Evolutionary conservation across 2,329 filamentous ascomycete genomes (phyloP).

Genomic region (Apiospora sp.): DNA sequence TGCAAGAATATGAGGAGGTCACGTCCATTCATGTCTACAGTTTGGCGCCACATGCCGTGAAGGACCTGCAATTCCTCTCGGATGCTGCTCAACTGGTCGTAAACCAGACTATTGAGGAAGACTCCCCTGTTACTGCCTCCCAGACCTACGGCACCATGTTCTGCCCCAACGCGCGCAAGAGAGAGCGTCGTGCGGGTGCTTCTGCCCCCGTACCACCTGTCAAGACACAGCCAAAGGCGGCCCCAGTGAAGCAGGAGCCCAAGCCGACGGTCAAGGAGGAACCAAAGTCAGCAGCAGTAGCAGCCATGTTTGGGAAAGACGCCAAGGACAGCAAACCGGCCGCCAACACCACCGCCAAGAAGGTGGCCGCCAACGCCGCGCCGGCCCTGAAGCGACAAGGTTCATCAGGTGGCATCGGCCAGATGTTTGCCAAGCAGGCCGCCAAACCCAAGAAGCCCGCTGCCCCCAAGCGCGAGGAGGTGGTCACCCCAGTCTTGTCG

Average conservation of each 20-base stretch:
- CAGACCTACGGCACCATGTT: conserved; percentile 76
- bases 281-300: conserved; percentile 34
- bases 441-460: conserved; percentile 43
- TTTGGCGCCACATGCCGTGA: conserved; percentile 73
- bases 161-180: conserved; percentile 71
- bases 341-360: conserved; percentile 50
- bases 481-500: conserved; percentile 38
- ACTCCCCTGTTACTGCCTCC: conserved; percentile 63
- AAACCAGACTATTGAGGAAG: conserved; percentile 60
- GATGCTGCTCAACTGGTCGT: conserved; percentile 72
- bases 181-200: conserved; percentile 50
- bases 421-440: conserved; percentile 45
- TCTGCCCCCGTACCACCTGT: conserved; percentile 37
- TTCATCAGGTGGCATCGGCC: conserved; percentile 42
- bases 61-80: conserved; percentile 74
- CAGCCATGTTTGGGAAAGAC: conserved; percentile 35
- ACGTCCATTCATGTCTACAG: conserved; percentile 89
- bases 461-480: conserved; percentile 31
- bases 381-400: conserved; percentile 59
- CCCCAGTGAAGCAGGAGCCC: conserved; percentile 44
- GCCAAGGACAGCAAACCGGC: conserved; percentile 35
- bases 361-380: conserved; percentile 36
- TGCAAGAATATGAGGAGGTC: conserved; percentile 75
- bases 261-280: conserved; percentile 49
- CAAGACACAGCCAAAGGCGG: conserved; percentile 34